Evolutionary conservation across 1,284 basidiomycete genomes (phyloP).

Genomic region (Peniophora sp.): DNA sequence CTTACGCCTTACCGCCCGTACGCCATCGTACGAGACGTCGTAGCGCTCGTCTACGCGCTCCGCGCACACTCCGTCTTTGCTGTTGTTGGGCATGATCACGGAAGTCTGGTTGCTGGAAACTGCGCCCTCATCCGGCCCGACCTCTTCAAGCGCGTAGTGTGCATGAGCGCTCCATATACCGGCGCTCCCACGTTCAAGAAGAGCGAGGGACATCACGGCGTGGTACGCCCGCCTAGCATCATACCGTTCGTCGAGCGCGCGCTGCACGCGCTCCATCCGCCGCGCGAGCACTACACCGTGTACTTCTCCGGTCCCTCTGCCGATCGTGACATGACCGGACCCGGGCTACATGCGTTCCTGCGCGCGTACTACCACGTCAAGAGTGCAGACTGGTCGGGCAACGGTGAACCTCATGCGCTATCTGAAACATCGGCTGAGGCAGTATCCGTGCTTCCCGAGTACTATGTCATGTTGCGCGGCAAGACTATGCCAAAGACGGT

Average conservation of each 20-base stretch:
- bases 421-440: slow-evolving; percentile 18
- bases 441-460: slow-evolving; percentile 42
- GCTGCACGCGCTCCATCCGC: slow-evolving; percentile 36
- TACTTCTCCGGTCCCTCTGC: slow-evolving; percentile 43
- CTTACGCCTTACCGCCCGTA: slow-evolving; percentile 39
- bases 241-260: slow-evolving; percentile 12
- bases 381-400: slow-evolving; percentile 44
- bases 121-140: slow-evolving; percentile 49
- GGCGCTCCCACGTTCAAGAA: slow-evolving; percentile 30
- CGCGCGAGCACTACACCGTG: slow-evolving; percentile 49
- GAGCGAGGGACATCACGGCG: slow-evolving; percentile 6
- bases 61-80: slow-evolving; percentile 37
- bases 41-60: slow-evolving; percentile 42
- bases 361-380: slow-evolving; percentile 54
- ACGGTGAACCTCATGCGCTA: slow-evolving; percentile 30
- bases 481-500: slow-evolving; percentile 47
- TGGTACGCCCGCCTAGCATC: slow-evolving; percentile 5
- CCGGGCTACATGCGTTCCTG: slow-evolving; percentile 37
- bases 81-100: slow-evolving; percentile 56
- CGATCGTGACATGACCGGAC: slow-evolving; percentile 31
- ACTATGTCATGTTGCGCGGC: slow-evolving; percentile 52
- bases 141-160: slow-evolving; percentile 43
- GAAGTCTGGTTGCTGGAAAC: slow-evolving; percentile 42
- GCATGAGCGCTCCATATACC: slow-evolving; percentile 52
- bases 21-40: slow-evolving; percentile 43